Percentiles rank a stretch among this genome's conserved stretches.
phyloP scores from a whole-genome alignment of 495 filamentous ascomycete species.

The Penicillium atrosanguineum region DNA sequence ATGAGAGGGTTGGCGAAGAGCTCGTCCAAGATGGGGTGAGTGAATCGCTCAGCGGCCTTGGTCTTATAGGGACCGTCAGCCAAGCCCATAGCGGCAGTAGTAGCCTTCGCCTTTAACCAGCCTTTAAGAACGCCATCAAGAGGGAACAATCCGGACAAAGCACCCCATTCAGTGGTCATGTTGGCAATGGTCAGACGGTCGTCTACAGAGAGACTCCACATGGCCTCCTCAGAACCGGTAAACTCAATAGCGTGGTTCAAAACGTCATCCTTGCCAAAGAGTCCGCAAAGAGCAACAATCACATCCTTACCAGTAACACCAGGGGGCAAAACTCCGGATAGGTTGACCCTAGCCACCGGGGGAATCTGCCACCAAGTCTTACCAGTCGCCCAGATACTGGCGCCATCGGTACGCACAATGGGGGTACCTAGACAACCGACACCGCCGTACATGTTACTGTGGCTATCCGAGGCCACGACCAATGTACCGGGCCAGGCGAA shows the following conservation, averaged over 20 bases:
- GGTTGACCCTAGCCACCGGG: conserved; percentile 73
- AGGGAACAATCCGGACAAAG: conserved; percentile 77
- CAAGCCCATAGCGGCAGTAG: conserved; percentile 56
- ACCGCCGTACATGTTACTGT: conserved; percentile 91
- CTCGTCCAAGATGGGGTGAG: conserved; percentile 66
- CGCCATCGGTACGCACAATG: conserved; percentile 83
- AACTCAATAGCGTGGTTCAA: conserved; percentile 94
- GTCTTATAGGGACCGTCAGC: conserved; percentile 40
- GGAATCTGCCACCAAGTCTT: conserved; percentile 90
- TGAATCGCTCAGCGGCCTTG: conserved; percentile 52
- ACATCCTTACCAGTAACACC: conserved; percentile 96
- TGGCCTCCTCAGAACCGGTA: conserved; percentile 72
- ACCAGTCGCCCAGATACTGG: conserved; percentile 82
- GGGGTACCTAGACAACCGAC: conserved; percentile 57
- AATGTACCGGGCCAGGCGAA: conserved; percentile 83
- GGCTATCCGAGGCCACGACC: conserved; percentile 77
- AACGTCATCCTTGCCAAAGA: conserved; percentile 88
- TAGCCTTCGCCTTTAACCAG: conserved; percentile 82
- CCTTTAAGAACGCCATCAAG: conserved; percentile 68
- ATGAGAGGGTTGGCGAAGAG: conserved; percentile 62
- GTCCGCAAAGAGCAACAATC: conserved; percentile 82
- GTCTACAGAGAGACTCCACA: conserved; percentile 72
- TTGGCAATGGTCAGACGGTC: conserved; percentile 83
- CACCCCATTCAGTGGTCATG: conserved; percentile 97
- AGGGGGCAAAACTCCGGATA: conserved; percentile 69